Evolutionary conservation across 2,329 filamentous ascomycete genomes (phyloP).

Genomic region (Diaporthe sp.): DNA sequence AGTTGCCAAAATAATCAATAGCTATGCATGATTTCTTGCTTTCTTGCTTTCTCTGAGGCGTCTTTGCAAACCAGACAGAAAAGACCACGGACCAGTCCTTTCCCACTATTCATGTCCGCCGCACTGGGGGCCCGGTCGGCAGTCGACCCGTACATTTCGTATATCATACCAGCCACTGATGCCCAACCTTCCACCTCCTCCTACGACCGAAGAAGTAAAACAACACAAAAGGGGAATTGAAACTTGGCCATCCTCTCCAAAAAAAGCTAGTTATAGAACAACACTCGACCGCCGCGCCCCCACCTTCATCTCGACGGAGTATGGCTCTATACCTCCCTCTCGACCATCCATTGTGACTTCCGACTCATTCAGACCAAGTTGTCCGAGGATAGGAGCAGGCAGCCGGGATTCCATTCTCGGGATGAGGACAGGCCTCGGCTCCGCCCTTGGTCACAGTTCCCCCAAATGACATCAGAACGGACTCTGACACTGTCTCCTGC

Average conservation of each 20-base stretch:
- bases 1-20: slow-evolving; percentile 28
- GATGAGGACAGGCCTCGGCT: neutral
- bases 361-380: neutral
- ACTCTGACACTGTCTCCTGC: neutral
- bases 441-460: neutral
- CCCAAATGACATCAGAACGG: neutral
- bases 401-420: neutral
- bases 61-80: slow-evolving; percentile 25
- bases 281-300: slow-evolving; percentile 2
- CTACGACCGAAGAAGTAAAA: slow-evolving; percentile 20
- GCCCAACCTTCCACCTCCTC: slow-evolving; percentile 29
- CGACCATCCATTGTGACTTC: neutral
- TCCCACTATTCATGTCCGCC: slow-evolving; percentile 21
- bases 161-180: slow-evolving; percentile 38
- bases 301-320: neutral
- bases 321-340: slow-evolving; percentile 1
- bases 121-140: neutral
- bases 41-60: slow-evolving; percentile 31
- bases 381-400: neutral
- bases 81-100: slow-evolving; percentile 4
- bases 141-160: slow-evolving; percentile 33
- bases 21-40: slow-evolving; percentile 39
- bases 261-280: slow-evolving; percentile 31
- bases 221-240: slow-evolving; percentile 34
- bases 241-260: slow-evolving; percentile 29